Base-by-base conservation (phyloP, 225 moss, liverwort and hornwort species). In the Sphagnum tenellum region DNA sequence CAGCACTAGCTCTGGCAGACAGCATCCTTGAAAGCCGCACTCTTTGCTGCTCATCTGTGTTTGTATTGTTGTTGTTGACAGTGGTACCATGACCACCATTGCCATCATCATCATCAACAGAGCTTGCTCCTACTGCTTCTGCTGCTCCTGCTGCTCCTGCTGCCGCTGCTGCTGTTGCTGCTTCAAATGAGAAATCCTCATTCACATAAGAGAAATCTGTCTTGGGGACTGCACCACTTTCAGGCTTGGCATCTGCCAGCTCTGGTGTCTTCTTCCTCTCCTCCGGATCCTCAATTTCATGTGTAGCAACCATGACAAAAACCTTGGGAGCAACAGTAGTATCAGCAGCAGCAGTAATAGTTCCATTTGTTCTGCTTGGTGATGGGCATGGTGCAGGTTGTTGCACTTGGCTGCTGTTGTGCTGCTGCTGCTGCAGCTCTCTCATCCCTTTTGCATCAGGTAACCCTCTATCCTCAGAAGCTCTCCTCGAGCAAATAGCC, bases 401-500 rank as follows among this genome's bases (percentile, higher is more conserved):
- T 8, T 60, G 73, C 3, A 74, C 71, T 60, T 64, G 49, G 47
- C 56, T 60, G 29, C 14, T 48, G 59, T 48, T 56, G 58, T 62
- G 29, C 29, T 29, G 29, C 29, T 29, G 29, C 29, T 29, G 29
- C 29, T 29, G 29, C 29, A 29, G 29, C 29, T 29, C 29, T 29
- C 29, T 29, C 0, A 29, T 50, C 54, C 49, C 45, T 5, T 6
- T 47, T 45, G 69, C 64, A 47, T 66, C 61, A 29, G 61, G 62
- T 47, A 64, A 52, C 49, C 8, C 3, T 59, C 67, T 58, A 3
- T 49, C n/a, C 70, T 64, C 72, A 2, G 52, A 9, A 5, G 67
- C 74, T 44, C 47, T 65, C 64, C 80, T 86, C 62, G 86, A 76
- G 82, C 77, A 78, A 63, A 75, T 74, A 66, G 86, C 75, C 73